A percentile compares a stretch with the other conserved stretches of the same genome.
Conservation (phyloP, 2,329 filamentous ascomycete genomes). For the Phialophora expanda region DNA sequence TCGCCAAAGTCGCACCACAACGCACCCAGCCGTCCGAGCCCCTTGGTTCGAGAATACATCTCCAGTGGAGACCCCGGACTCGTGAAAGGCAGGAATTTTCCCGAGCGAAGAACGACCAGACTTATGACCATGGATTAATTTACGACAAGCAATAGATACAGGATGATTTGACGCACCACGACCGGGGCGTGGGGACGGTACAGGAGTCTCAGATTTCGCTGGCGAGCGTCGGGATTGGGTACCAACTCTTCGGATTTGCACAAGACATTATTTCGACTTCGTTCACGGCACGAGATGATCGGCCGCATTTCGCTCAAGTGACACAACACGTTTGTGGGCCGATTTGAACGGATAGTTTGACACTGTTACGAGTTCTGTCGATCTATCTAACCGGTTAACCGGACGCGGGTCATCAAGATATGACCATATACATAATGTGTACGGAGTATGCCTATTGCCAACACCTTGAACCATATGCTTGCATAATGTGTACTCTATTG, state of each 20-base stretch:
- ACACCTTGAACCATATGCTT: background rate
- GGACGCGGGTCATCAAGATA: slow-evolving; percentile 8
- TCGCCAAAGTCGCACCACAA: slow-evolving; percentile 36
- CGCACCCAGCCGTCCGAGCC: slow-evolving; percentile 39
- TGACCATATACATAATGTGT: slow-evolving; percentile 21
- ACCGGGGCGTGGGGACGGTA: background rate
- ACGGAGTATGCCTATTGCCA: slow-evolving; percentile 8
- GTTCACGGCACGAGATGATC: background rate
- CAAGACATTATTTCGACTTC: slow-evolving; percentile 12
- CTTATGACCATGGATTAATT: slow-evolving; percentile 49
- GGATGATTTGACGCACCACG: slow-evolving; percentile 5
- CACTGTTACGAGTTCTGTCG: background rate
- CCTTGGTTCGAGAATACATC: slow-evolving; percentile 40
- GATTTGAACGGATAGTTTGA: background rate
- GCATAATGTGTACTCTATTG: background rate
- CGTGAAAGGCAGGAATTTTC: slow-evolving; percentile 49
- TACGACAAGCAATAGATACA: slow-evolving; percentile 23
- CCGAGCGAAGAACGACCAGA: slow-evolving; percentile 56
- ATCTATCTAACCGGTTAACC: background rate
- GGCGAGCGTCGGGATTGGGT: slow-evolving; percentile 1
- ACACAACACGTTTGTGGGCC: background rate
- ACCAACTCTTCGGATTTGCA: slow-evolving; percentile 2
- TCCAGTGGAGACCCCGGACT: slow-evolving; percentile 37
- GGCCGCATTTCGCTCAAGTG: background rate
- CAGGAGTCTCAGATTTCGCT: slow-evolving; percentile 4